Evolutionary conservation across 805 yeast species (phyloP).

Genomic region (Starmerella scarabaei): DNA sequence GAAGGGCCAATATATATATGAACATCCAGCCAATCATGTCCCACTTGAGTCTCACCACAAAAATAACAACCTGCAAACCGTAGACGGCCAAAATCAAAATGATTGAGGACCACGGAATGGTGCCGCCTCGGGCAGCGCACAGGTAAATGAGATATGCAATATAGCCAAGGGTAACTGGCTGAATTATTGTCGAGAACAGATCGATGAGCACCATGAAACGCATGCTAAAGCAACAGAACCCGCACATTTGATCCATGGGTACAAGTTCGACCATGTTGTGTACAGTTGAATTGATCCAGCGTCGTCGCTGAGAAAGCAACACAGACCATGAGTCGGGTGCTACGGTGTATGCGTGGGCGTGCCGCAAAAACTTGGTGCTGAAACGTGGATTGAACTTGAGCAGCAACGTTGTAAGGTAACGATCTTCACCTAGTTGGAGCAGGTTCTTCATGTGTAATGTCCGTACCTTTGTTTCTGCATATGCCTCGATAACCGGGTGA

Average conservation of each 20-base stretch:
- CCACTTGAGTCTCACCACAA: conserved; percentile 35
- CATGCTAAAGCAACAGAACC: conserved; percentile 54
- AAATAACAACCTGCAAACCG: conserved; percentile 44
- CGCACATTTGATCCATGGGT: conserved; percentile 47
- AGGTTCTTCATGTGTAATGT: conserved; percentile 49
- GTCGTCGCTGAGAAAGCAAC: conserved; percentile 49
- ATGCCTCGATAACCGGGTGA: conserved; percentile 44
- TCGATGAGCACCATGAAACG: conserved; percentile 46
- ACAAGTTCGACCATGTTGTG: conserved; percentile 50
- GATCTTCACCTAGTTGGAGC: conserved; percentile 50
- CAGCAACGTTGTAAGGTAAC: conserved; percentile 44
- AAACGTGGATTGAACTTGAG: conserved; percentile 44
- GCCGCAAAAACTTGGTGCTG: conserved; percentile 42
- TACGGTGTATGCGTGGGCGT: conserved; percentile 46
- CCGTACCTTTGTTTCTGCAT: conserved; percentile 42
- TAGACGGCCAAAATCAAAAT: conserved; percentile 42
- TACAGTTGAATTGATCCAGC: conserved; percentile 57
- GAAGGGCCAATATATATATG: conserved; percentile 44
- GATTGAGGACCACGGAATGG: conserved; percentile 46
- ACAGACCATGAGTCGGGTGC: conserved; percentile 48
- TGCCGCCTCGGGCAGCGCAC: conserved; percentile 33
- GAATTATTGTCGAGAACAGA: conserved; percentile 45
- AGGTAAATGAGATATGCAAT: conserved; percentile 40
- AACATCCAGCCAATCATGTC: conserved; percentile 44
- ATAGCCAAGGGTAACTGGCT: conserved; percentile 45